These are phyloP conservation scores for Centaurea solstitialis DNA, from an alignment of 129 eudicot genomes.

Conservation along the genomic window DNA sequence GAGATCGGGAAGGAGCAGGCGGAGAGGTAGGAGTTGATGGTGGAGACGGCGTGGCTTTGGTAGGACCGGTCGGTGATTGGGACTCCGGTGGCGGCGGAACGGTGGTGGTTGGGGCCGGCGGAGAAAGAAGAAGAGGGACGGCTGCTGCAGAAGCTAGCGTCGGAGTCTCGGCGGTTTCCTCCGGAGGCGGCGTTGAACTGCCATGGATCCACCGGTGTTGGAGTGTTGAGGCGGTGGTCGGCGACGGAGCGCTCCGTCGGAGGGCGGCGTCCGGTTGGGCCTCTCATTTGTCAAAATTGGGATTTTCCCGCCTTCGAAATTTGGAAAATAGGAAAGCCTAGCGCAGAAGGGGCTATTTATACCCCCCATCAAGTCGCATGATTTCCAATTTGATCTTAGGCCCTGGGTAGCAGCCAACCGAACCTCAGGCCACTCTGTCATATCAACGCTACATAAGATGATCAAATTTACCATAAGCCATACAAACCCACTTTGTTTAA, in stretches of 20 bases:
- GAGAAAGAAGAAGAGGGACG: slow-evolving; percentile 61
- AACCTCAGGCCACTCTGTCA: too few relatives aligned
- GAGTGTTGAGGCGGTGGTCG: slow-evolving; percentile 40
- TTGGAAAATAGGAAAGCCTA: background rate
- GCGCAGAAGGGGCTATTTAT: background rate
- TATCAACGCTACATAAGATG: too few relatives aligned
- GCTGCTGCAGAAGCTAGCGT: slow-evolving; percentile 72
- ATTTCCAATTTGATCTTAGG: too few relatives aligned
- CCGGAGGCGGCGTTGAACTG: slow-evolving; percentile 29
- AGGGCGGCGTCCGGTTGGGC: slow-evolving; percentile 63
- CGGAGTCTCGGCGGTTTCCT: slow-evolving; percentile 66
- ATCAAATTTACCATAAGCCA: too few relatives aligned
- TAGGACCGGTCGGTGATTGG: slow-evolving; percentile 49
- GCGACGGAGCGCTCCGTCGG: slow-evolving; percentile 33
- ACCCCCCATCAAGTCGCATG: background rate
- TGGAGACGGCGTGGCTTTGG: slow-evolving; percentile 55
- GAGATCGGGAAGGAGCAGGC: slow-evolving; percentile 34
- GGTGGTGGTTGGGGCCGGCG: slow-evolving; percentile 31
- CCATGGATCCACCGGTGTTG: slow-evolving; percentile 55
- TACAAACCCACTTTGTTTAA: too few relatives aligned
- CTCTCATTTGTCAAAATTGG: slow-evolving; percentile 35
- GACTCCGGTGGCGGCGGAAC: slow-evolving; percentile 27
- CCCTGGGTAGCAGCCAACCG: too few relatives aligned
- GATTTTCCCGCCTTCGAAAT: slow-evolving; percentile 22
- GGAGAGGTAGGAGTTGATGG: slow-evolving; percentile 65